Percentiles rank a stretch among this genome's conserved stretches.
These are phyloP conservation scores for Allomyces macrogynus DNA, from an alignment of 192 early-diverging fungal genomes.

Conservation along the genomic window DNA sequence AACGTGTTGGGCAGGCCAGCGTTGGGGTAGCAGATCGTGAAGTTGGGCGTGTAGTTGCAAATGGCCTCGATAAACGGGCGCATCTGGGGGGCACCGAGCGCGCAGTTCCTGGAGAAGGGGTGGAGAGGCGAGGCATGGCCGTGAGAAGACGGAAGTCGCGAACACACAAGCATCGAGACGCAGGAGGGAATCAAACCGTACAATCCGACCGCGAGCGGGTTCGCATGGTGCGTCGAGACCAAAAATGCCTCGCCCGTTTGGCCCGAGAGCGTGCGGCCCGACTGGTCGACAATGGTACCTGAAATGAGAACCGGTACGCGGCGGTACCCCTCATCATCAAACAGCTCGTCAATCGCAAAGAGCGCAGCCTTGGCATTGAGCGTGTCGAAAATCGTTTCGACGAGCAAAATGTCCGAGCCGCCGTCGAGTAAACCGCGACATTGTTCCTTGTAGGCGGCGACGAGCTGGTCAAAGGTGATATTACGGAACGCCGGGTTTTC, in stretches of 20 bases:
- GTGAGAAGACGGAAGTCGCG: not conserved
- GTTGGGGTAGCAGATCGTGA: constrained; percentile 85
- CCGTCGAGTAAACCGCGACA: constrained; percentile 79
- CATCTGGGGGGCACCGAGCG: constrained; percentile 81
- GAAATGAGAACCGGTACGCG: constrained; percentile 52
- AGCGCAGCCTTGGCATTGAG: constrained; percentile 91
- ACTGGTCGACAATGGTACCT: constrained; percentile 92
- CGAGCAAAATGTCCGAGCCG: constrained; percentile 75
- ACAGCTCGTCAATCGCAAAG: constrained; percentile 71
- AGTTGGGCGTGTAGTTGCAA: constrained; percentile 54
- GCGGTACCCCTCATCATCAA: constrained; percentile 57
- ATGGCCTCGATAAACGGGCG: constrained; percentile 85
- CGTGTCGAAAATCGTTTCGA: constrained; percentile 96
- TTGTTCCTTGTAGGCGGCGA: constrained; percentile 79
- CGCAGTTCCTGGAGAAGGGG: constrained; percentile 38
- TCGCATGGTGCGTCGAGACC: constrained; percentile 50
- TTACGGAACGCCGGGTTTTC: constrained; percentile 90
- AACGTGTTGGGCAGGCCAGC: constrained; percentile 93
- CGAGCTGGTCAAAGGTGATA: constrained; percentile 84
- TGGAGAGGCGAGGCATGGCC: not conserved
- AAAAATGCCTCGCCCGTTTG: constrained; percentile 96
- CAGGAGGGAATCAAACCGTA: constrained; percentile 10
- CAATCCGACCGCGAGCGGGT: constrained; percentile 79
- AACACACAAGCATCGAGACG: not conserved
- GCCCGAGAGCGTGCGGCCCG: constrained; percentile 84